Base-by-base conservation (phyloP, 1,139 yeast genomes). In the Geotrichum fermentans region DNA sequence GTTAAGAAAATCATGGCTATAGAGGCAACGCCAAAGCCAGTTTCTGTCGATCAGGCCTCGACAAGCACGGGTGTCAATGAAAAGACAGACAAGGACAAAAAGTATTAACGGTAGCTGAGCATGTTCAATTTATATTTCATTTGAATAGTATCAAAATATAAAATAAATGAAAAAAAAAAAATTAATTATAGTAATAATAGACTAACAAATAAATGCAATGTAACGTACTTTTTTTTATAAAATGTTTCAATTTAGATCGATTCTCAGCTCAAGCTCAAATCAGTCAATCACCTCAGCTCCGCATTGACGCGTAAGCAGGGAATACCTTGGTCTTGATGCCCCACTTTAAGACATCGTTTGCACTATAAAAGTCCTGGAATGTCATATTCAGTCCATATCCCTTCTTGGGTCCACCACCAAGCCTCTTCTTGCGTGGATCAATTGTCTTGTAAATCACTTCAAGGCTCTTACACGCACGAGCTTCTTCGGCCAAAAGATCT, bases 341-440 rank as follows among this genome's bases (percentile, higher is more conserved):
- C 67, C 67, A 64, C n/a, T 52, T 47, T 17, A 60, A 51, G n/a
- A 63, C 60, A 34, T 63, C 65, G 18, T 50, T 50, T 2, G 67
- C 65, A 13, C 58, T 52, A 7, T 43, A 42, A 52, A 63, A 61
- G 47, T 61, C 66, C 28, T 57, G 57, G 45, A 56, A 56, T 10
- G 53, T 18, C 30, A 40, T 45, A 52, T 53, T 53, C 40, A 51
- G 49, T 1, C 51, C 49, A 29, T 46, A 45, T 17, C 47, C 40
- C 37, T 54, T 52, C 43, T 51, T 56, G 28, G 54, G 51, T 6
- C 54, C 58, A 14, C 44, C 41, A 17, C 47, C 45, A 7, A 60
- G 55, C 39, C 59, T 48, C 50, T 57, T 66, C 45, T 61, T 62
- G 22, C 64, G 56, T 3, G 74, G 73, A 47, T 69, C 72, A 35